Conservation (phyloP, 805 yeast species). For the Monosporozyma servazzii region DNA sequence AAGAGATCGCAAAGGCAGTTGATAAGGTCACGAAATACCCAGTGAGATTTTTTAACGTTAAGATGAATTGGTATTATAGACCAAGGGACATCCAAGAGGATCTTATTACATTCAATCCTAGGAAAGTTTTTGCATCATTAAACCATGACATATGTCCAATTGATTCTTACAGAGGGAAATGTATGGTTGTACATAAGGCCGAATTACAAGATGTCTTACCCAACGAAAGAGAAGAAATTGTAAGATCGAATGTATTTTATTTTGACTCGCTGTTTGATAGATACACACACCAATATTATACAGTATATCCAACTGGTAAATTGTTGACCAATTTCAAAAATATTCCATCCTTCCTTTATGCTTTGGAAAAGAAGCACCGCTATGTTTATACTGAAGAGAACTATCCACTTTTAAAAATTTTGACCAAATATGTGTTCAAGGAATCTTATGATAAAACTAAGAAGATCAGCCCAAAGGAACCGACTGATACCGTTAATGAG, state of each 20-base stretch:
- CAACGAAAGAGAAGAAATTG: slow-evolving; percentile 41
- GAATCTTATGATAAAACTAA: neutral
- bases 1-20: slow-evolving; percentile 9
- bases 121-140: slow-evolving; percentile 74
- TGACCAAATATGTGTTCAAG: slow-evolving; percentile 17
- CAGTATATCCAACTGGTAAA: slow-evolving; percentile 55
- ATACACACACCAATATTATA: slow-evolving; percentile 75
- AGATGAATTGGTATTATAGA: slow-evolving; percentile 86
- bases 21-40: slow-evolving; percentile 26
- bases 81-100: slow-evolving; percentile 73
- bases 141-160: slow-evolving; percentile 80
- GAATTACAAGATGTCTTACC: slow-evolving; percentile 44
- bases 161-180: slow-evolving; percentile 63
- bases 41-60: slow-evolving; percentile 48
- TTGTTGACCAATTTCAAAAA: slow-evolving; percentile 46
- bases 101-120: slow-evolving; percentile 44
- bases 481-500: neutral
- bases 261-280: slow-evolving; percentile 80
- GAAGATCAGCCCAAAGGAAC: neutral
- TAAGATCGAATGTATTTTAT: slow-evolving; percentile 64
- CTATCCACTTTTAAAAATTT: slow-evolving; percentile 21
- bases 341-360: slow-evolving; percentile 43
- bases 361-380: slow-evolving; percentile 57
- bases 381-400: slow-evolving; percentile 62
- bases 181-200: slow-evolving; percentile 56